Base-by-base conservation (phyloP, 768 basidiomycete species). In the Lentinus brumalis region DNA sequence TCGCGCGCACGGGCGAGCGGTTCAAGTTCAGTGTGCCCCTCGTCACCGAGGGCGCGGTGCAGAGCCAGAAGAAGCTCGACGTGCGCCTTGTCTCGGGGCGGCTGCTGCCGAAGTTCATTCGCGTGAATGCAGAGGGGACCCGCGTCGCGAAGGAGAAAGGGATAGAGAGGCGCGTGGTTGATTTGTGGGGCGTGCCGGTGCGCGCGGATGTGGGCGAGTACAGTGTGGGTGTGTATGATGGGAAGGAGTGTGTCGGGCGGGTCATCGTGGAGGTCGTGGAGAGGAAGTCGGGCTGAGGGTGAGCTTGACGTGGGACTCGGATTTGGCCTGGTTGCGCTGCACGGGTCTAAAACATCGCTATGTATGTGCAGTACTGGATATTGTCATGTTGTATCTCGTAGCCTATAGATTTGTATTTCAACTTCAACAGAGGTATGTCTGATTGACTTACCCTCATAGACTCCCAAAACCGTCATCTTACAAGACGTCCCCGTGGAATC, bases 1-100 rank as follows among this genome's bases (percentile, higher is more conserved):
- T 88, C 59, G 79, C 83, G 35, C 80, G 86, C 35, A 73, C 77
- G 3, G 85, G 84, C 26, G 86, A 88, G 64, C 77, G 72, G 62
- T 88, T 88, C 78, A 80, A 77, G 65, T 86, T 86, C 71, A 76
- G 79, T 57, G 78, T 87, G 49, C 77, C 79, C 29, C 71, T 74
- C 67, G 41, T 60, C 38, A 53, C 66, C 39, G 64, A 66, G 35
- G 57, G 71, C 32, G 65, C 65, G 31, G 15, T 50, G 74, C 75
- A 53, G 77, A 76, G 53, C 53, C n/a, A n/a, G n/a, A n/a, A 47
- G 57, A 30, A 15, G 56, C 76, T 83, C 52, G 79, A 81, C 61
- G 83, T 80, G 57, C 78, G 76, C 62, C 71, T 84, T 61, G 74
- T 79, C 44, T 83, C 82, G 38, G 85, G 86, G 32, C 75, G 76